Evolutionary conservation across 139 green algal genomes (phyloP).

Genomic region (Pseudopediastrum boryanum): DNA sequence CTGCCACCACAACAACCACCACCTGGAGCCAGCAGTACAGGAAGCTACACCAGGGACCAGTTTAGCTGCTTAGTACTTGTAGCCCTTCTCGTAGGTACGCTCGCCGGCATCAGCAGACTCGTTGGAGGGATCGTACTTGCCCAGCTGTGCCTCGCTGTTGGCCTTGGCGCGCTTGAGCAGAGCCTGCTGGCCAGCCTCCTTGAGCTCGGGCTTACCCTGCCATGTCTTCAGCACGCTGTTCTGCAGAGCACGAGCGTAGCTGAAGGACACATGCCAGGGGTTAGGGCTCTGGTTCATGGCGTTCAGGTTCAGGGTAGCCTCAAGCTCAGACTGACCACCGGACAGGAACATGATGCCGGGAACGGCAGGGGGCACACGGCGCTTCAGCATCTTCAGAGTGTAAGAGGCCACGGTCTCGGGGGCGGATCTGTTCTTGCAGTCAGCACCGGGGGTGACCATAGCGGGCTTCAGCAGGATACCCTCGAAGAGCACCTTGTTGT

Average conservation of each 20-base stretch:
- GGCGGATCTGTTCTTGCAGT: constrained; percentile 73
- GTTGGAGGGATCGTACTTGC: constrained; percentile 89
- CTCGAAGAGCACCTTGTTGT: constrained; percentile 98
- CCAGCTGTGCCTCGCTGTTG: constrained; percentile 95
- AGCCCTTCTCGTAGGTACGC: constrained; percentile 93
- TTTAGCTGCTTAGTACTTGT: constrained; percentile 26
- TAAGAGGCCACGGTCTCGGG: constrained; percentile 91
- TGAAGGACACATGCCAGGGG: constrained; percentile 99
- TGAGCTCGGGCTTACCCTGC: constrained; percentile 89
- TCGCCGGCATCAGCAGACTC: constrained; percentile 78
- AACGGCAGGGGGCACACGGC: constrained; percentile 96
- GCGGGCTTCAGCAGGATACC: constrained; percentile 99
- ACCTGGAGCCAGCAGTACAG: background rate
- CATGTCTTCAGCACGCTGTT: constrained; percentile 89
- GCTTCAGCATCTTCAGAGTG: constrained; percentile 94
- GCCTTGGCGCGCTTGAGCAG: constrained; percentile 93
- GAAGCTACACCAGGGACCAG: background rate
- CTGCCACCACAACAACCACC: too few relatives aligned
- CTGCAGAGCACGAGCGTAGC: constrained; percentile 98
- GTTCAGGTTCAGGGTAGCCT: constrained; percentile 99
- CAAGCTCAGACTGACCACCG: constrained; percentile 98
- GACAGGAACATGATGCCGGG: constrained; percentile 99
- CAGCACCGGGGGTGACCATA: constrained; percentile 99
- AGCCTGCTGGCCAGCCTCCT: constrained; percentile 85
- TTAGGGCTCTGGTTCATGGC: constrained; percentile 99